Percentiles rank a stretch among this genome's conserved stretches.
These are phyloP conservation scores for Tagetes erecta DNA, from an alignment of 129 eudicot genomes.

Conservation along the genomic window DNA sequence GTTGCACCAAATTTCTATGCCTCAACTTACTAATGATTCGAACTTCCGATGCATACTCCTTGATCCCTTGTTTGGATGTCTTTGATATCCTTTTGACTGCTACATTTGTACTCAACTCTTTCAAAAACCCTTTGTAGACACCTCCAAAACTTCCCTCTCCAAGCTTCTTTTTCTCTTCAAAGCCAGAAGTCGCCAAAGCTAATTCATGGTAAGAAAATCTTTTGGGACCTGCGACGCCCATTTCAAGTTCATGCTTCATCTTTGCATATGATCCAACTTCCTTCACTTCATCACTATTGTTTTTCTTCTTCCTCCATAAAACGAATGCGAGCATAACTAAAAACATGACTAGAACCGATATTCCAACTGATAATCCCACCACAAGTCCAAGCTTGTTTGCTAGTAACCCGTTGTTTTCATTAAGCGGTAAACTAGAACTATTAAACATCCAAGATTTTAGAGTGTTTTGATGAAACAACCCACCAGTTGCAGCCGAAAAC, in stretches of 20 bases:
- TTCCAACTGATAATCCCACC: conserved; percentile 24
- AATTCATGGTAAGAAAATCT: conserved; percentile 32
- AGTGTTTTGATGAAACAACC: conserved; percentile 9
- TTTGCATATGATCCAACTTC: not conserved
- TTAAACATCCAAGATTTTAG: conserved; percentile 41
- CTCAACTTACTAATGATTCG: conserved; percentile 39
- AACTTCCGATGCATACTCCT: conserved; percentile 47
- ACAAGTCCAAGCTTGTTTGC: not conserved
- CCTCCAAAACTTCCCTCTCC: conserved; percentile 50
- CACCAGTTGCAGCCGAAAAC: conserved; percentile 39
- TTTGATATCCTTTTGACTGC: conserved; percentile 45
- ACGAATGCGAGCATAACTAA: not conserved
- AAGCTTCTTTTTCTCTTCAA: conserved; percentile 33
- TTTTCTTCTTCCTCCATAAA: conserved; percentile 25
- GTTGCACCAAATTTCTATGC: conserved; percentile 41
- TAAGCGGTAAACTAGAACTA: conserved; percentile 22
- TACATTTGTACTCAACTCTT: conserved; percentile 4
- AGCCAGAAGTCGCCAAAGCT: conserved; percentile 26
- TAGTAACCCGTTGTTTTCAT: not conserved
- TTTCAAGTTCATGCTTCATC: conserved; percentile 35
- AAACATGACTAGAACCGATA: not conserved
- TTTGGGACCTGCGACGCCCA: conserved; percentile 17
- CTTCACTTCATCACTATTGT: not conserved
- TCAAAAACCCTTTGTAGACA: conserved; percentile 38
- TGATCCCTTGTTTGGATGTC: conserved; percentile 37